Base-by-base conservation (phyloP, 495 filamentous ascomycete species). In the Podospora fimiseda region DNA sequence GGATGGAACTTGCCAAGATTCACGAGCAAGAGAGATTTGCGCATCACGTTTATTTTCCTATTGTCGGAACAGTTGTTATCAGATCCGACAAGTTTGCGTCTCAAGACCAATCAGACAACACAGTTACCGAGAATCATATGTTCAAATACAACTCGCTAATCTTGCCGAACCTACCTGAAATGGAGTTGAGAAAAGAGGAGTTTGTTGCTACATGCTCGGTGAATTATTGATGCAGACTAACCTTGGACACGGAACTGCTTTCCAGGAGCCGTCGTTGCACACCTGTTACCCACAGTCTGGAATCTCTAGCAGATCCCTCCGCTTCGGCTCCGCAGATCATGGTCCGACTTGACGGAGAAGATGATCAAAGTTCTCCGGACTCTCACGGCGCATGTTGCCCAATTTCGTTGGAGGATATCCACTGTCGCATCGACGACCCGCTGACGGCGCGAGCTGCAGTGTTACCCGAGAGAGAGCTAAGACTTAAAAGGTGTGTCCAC, bases 381-480 rank as follows among this genome's bases (percentile, higher is more conserved):
- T 5, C n/a, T 36, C 42, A 16, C 48, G 48, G 54, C 22, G 19
- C 42, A 21, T 16, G 37, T 50, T 51, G 21, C 54, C 50, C 22
- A 24, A 56, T 56, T 18, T 11, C 19, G 54, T 40, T 56, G 54
- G 53, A 14, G 18, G 43, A 56, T 45, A 43, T 48, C 41, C n/a
- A 19, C 36, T 16, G 21, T 27, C 13, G 39, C 24, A 49, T 18
- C 27, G 20, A 44, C 37, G 21, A 52, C 55, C 44, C 44, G 44
- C 18, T 49, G 49, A 8, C 39, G 50, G 45, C 43, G 55, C 55
- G 44, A 57, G 27, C 24, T 52, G 43, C 48, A 48, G 30, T 48
- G 42, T 43, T 38, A 40, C 43, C 44, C 39, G 27, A 19, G 20
- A 14, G 2, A 46, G n/a, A 40, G 6, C n/a, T 22, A 47, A 23